Base-by-base conservation (phyloP, 129 eudicot species). In the Sambucus nigra region DNA sequence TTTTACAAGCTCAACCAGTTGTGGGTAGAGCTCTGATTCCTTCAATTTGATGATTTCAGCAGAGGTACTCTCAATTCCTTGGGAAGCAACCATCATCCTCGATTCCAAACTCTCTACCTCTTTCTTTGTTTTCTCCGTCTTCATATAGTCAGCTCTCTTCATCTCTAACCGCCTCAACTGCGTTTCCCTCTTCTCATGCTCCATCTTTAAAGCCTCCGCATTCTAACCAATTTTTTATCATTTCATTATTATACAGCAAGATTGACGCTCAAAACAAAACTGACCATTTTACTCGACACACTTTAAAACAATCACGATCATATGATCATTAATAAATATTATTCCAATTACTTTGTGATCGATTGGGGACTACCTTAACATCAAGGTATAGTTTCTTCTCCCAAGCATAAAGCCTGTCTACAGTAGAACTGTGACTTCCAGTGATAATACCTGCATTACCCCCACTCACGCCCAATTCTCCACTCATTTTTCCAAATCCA, bases 41-140 rank as follows among this genome's bases (percentile, higher is more conserved):
- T 95, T 80, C 54, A 91, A 59, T 51, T 91, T 86, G 64, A 82
- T 64, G 53, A 86, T 91, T 63, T 91, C 95, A 5, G 70, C 59
- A 0, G 94, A 82, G n/a, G 84, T 91, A 13, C 94, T 53, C 51
- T 86, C 92, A 7, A 86, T 91, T 25, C 83, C 91, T 20, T 82
- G 94, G 8, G 80, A 52, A 24, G 94, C 89, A 51, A 91, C 99
- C 66, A 69, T 68, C 73, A 86, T 72, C 55, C 73, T 73, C 24
- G 99, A 91, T 50, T 91, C 99, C 73, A 91, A 61, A 31, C 79
- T 91, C 55, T 91, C 94, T 2, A 91, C 89, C 69, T 91, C 99
- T 55, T 86, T 91, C 70, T 86, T 91, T n/a, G 82, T 75, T 69
- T 86, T 86, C 69, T 91, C 95, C 0, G 80, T 86, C 65, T 86